Evolutionary conservation across 1,139 yeast genomes (phyloP).

Genomic region (Yamadazyma dendronema): DNA sequence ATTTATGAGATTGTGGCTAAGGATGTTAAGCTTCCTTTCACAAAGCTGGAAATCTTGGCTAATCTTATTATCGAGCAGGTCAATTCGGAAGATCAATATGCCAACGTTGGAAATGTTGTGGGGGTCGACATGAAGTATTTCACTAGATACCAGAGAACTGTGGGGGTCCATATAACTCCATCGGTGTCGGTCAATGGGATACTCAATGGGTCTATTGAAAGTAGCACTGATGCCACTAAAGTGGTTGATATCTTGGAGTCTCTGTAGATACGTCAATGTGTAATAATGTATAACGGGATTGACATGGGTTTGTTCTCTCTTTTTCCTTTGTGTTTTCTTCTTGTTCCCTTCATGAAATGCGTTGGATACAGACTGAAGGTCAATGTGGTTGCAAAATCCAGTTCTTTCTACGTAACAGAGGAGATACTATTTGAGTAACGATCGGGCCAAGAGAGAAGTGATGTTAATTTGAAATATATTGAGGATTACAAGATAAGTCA

Average conservation of each 20-base stretch:
- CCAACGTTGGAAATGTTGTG: slow-evolving; percentile 60
- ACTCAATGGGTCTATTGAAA: slow-evolving; percentile 35
- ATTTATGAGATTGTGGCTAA: slow-evolving; percentile 52
- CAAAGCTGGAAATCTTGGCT: slow-evolving; percentile 35
- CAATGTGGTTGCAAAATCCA: no score
- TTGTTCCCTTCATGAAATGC: no score
- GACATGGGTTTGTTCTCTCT: not conserved
- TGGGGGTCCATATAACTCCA: slow-evolving; percentile 85
- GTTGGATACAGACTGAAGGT: no score
- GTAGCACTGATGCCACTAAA: slow-evolving; percentile 35
- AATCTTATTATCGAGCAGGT: slow-evolving; percentile 28
- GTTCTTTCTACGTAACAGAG: no score
- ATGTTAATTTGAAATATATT: no score
- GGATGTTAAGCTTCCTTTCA: slow-evolving; percentile 33
- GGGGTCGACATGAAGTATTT: slow-evolving; percentile 69
- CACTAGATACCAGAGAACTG: slow-evolving; percentile 69
- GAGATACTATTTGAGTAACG: no score
- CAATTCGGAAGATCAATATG: slow-evolving; percentile 23
- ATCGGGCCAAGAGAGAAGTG: no score
- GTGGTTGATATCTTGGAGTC: slow-evolving; percentile 29
- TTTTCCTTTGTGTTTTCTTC: no score
- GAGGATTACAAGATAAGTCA: no score
- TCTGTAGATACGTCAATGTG: slow-evolving; percentile 9
- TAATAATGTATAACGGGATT: not conserved
- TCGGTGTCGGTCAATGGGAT: slow-evolving; percentile 74